Evolutionary conservation across 1,284 basidiomycete species (phyloP).

Genomic region (Sphagnurus paluster): DNA sequence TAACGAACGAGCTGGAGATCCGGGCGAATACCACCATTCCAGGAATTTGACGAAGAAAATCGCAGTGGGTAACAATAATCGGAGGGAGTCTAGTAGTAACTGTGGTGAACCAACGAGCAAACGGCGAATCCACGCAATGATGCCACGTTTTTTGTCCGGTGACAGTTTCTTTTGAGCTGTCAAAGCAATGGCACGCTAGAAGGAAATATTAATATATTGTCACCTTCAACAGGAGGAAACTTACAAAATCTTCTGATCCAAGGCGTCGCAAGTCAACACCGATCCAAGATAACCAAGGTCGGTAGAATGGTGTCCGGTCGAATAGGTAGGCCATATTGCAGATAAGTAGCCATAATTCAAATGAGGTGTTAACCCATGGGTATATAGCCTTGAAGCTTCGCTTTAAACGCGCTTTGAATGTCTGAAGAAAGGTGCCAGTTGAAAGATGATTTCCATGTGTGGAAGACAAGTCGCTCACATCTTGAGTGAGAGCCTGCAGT

Average conservation of each 20-base stretch:
- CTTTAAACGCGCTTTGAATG: conserved; percentile 47
- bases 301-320: conserved; percentile 83
- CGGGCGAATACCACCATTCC: conserved; percentile 99
- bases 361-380: conserved; percentile 78
- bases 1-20: conserved; percentile 78
- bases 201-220: conserved; percentile 10
- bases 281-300: conserved; percentile 89
- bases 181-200: conserved; percentile 43
- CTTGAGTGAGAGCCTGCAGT: conserved; percentile 45
- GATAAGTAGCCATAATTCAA: conserved; percentile 81
- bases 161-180: conserved; percentile 33
- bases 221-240: conserved; percentile 23
- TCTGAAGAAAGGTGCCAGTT: conserved; percentile 26
- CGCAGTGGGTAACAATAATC: conserved; percentile 84
- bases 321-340: conserved; percentile 93
- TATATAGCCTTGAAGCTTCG: conserved; percentile 71
- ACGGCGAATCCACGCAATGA: conserved; percentile 42
- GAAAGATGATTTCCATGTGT: conserved; percentile 6
- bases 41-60: conserved; percentile 98
- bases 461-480: conserved; percentile 41
- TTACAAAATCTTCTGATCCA: conserved; percentile 73
- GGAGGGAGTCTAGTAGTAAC: conserved; percentile 72
- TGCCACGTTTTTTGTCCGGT: conserved; percentile 32
- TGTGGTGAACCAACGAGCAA: conserved; percentile 56
- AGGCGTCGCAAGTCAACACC: conserved; percentile 82